A percentile compares a stretch with the other conserved stretches of the same genome.
phyloP scores from a whole-genome alignment of 495 filamentous ascomycete genomes.

The Daldinia vernicosa region DNA sequence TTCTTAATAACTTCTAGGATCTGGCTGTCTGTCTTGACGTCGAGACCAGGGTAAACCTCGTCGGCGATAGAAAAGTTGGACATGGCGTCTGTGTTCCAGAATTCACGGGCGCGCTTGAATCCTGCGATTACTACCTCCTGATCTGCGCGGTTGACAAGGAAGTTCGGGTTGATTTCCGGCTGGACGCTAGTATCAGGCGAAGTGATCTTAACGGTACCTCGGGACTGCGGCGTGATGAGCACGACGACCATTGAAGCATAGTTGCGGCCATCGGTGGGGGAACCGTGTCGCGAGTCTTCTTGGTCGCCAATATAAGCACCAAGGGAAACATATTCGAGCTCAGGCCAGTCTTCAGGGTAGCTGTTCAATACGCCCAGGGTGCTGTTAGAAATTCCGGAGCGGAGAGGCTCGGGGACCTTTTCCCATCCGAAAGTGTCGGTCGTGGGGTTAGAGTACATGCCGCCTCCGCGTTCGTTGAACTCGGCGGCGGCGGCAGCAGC shows the following conservation, averaged over 20 bases:
- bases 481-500: not conserved
- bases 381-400: slow-evolving; percentile 19
- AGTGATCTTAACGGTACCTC: slow-evolving; percentile 65
- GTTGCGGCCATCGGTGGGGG: not conserved
- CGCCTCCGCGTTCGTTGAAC: slow-evolving; percentile 42
- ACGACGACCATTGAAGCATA: slow-evolving; percentile 27
- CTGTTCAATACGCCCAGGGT: not conserved
- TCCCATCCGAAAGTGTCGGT: slow-evolving; percentile 59
- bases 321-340: not conserved
- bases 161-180: slow-evolving; percentile 65
- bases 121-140: slow-evolving; percentile 62
- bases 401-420: slow-evolving; percentile 54
- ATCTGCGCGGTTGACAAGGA: slow-evolving; percentile 63
- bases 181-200: slow-evolving; percentile 52
- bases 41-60: slow-evolving; percentile 54
- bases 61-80: slow-evolving; percentile 44
- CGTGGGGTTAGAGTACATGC: slow-evolving; percentile 51
- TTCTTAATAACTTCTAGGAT: slow-evolving; percentile 58
- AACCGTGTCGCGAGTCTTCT: not conserved
- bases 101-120: slow-evolving; percentile 61
- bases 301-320: not conserved
- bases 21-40: slow-evolving; percentile 30
- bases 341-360: not conserved
- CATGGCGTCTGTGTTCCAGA: slow-evolving; percentile 40
- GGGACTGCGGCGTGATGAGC: slow-evolving; percentile 59